A percentile compares a stretch with the other conserved stretches of the same genome.
Evolutionary conservation across 306 rosid genomes (phyloP).

Genomic region (Cucurbita pepo): DNA sequence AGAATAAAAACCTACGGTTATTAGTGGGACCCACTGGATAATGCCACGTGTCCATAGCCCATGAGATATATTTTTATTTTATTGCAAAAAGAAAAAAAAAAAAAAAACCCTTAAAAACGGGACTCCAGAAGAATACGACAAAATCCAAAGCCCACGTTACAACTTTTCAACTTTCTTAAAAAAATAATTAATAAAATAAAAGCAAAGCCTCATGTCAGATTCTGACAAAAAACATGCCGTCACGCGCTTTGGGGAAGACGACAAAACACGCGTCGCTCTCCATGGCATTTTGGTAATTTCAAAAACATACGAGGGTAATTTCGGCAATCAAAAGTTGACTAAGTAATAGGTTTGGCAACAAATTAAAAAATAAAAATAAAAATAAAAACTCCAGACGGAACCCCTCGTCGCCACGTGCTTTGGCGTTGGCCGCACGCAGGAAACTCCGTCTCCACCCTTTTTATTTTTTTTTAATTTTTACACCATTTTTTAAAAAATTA

Average conservation of each 20-base stretch:
- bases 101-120: neutral
- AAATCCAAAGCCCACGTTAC: constrained; percentile 20
- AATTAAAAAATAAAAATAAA: neutral
- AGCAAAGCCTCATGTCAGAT: constrained; percentile 5
- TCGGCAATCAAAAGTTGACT: neutral
- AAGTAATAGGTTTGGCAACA: constrained; percentile 8
- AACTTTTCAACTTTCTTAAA: neutral
- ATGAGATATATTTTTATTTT: neutral
- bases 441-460: constrained; percentile 18
- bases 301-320: constrained; percentile 1
- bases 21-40: constrained; percentile 13
- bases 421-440: constrained; percentile 73
- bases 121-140: constrained; percentile 44
- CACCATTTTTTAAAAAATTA: neutral
- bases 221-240: constrained; percentile 60
- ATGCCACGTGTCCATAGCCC: constrained; percentile 28
- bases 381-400: constrained; percentile 19
- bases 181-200: neutral
- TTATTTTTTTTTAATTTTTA: neutral
- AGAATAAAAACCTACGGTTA: constrained; percentile 13
- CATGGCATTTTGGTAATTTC: constrained; percentile 9
- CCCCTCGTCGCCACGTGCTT: constrained; percentile 71
- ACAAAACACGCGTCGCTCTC: constrained; percentile 47
- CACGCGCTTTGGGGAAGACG: constrained; percentile 36
- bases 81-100: neutral